Percentiles rank a stretch among this genome's conserved stretches.
Conservation (phyloP, 768 basidiomycete genomes). For the Tylopilus subfusipes region DNA sequence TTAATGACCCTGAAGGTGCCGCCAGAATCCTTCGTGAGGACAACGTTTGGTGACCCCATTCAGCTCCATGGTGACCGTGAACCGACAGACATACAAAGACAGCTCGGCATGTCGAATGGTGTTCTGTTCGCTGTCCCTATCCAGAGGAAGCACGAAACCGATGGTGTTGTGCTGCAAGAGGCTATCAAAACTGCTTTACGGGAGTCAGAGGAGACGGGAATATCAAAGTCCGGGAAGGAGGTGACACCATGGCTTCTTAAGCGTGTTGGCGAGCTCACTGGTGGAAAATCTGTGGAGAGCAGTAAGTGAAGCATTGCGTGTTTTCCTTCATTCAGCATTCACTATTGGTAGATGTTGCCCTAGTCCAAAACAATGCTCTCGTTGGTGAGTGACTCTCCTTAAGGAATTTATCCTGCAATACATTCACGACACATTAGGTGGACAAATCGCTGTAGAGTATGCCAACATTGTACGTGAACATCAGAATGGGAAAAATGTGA, state of each 20-base stretch:
- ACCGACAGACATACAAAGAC: conserved; percentile 58
- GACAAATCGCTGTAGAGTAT: conserved; percentile 76
- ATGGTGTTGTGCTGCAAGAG: conserved; percentile 66
- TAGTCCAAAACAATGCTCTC: conserved; percentile 84
- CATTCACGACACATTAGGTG: conserved; percentile 44
- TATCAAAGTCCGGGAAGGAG: conserved; percentile 80
- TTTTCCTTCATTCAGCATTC: neutral
- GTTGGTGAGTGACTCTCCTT: conserved; percentile 53
- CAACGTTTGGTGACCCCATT: neutral
- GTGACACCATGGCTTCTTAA: conserved; percentile 92
- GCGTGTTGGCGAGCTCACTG: conserved; percentile 76
- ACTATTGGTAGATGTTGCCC: conserved; percentile 63
- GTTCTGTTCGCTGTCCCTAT: conserved; percentile 88
- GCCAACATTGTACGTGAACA: conserved; percentile 43
- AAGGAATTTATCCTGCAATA: neutral
- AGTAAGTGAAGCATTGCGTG: conserved; percentile 42
- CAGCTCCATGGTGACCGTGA: neutral
- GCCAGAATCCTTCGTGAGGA: conserved; percentile 72
- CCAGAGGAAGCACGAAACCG: conserved; percentile 65
- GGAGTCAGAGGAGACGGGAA: conserved; percentile 79
- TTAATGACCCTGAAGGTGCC: conserved; percentile 58
- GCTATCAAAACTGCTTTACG: conserved; percentile 80
- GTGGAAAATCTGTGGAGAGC: conserved; percentile 67
- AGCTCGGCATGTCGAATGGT: conserved; percentile 72
- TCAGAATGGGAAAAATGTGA: conserved; percentile 17